Base-by-base conservation (phyloP, 495 filamentous ascomycete species). In the Penicillium mononematosum region DNA sequence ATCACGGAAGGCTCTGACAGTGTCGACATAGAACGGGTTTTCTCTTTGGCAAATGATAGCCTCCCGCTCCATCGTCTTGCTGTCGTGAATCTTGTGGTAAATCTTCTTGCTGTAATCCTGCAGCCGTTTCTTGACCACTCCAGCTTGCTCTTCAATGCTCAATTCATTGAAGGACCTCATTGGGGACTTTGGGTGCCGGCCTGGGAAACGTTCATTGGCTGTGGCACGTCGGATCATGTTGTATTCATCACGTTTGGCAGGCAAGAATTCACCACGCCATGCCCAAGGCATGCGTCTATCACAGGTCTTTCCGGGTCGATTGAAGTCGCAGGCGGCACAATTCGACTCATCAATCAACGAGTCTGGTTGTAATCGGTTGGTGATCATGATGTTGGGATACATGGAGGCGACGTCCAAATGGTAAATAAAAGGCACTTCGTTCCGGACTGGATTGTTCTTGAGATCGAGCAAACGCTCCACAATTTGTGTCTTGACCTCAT, bases 361-460 rank as follows among this genome's bases (percentile, higher is more conserved):
- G 69, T 99, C 94, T 1, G 94, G 94, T 55, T 99, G 94, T 31
- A 99, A 74, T 64, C 94, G 90, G 66, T 99, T 99, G 10, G 95
- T 99, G 4, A 94, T 98, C 95, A 99, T 99, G 73, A 99, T 99
- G 69, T 99, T 99, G 17, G 94, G 94, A 70, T 99, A 99, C 94
- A 99, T 99, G 50, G 94, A 96, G 16, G 94, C 94, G 45, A 99
- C 94, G 63, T 99, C 94, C 68, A 99, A 78, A 78, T 99, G 94
- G 71, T 99, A 99, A 52, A 99, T 99, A 34, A 90, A 86, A 2
- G 94, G 94, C 25, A 85, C 79, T 67, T 99, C 94, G 56, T 79
- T 81, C 50, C 94, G 78, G 57, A 89, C 88, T 1, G 94, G 92
- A 1, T 87, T 91, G 38, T 83, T 77, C 70, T 90, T 96, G 32